phyloP scores from a whole-genome alignment of 768 basidiomycete genomes.

The Boletus reticuloceps region DNA sequence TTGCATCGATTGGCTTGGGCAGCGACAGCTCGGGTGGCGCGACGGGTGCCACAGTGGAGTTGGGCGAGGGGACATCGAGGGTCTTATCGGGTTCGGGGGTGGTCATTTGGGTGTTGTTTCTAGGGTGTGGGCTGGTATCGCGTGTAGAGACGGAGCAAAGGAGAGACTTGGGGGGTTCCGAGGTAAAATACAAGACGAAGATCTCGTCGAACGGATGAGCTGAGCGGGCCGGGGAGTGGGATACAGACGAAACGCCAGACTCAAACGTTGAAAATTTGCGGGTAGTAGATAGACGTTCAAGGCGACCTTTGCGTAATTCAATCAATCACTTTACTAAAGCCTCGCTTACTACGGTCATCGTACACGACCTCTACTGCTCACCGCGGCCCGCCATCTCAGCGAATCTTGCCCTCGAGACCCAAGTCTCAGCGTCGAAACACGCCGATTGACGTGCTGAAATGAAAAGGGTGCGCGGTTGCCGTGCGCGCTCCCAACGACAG shows the following conservation, averaged over 20 bases:
- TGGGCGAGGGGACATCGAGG: conserved; percentile 21
- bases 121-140: conserved; percentile 10
- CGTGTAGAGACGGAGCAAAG: conserved; percentile 1
- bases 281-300: conserved; percentile 13
- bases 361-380: neutral
- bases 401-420: neutral
- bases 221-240: conserved; percentile 10
- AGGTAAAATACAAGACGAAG: conserved; percentile 24
- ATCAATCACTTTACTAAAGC: conserved; percentile 24
- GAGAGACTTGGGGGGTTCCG: neutral
- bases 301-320: conserved; percentile 23
- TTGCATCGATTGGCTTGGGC: conserved; percentile 7
- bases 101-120: conserved; percentile 19
- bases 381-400: neutral
- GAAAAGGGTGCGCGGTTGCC: conserved; percentile 21
- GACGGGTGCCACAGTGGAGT: neutral
- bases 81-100: conserved; percentile 24
- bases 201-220: neutral
- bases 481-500: neutral
- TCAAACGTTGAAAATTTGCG: conserved; percentile 27
- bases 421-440: conserved; percentile 9
- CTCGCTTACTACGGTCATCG: conserved; percentile 16
- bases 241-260: conserved; percentile 12
- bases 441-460: conserved; percentile 21
- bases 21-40: conserved; percentile 4